Evolutionary conservation across 305 asterid species (phyloP).

Genomic region (Fraxinus nigra): DNA sequence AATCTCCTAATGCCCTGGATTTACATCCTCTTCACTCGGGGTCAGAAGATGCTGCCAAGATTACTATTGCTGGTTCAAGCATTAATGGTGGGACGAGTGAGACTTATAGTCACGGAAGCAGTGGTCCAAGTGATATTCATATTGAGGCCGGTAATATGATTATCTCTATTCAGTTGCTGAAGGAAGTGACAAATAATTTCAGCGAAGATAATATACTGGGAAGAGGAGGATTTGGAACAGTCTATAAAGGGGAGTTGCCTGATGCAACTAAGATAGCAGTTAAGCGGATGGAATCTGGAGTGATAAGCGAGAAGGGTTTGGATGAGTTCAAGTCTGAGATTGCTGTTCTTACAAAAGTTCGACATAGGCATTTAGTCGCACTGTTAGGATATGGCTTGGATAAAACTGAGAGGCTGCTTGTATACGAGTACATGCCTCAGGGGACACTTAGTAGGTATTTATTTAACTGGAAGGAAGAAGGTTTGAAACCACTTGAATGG

Average conservation of each 20-base stretch:
- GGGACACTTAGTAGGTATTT: slow-evolving; percentile 85
- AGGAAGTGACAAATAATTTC: slow-evolving; percentile 71
- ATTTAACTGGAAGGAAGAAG: slow-evolving; percentile 78
- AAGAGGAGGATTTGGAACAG: slow-evolving; percentile 92
- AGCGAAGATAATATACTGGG: slow-evolving; percentile 69
- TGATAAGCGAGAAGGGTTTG: slow-evolving; percentile 75
- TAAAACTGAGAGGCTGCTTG: slow-evolving; percentile 77
- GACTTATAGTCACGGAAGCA: slow-evolving; percentile 53
- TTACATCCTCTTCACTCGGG: slow-evolving; percentile 81
- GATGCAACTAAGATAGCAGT: slow-evolving; percentile 91
- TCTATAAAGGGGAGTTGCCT: slow-evolving; percentile 80
- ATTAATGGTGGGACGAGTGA: slow-evolving; percentile 61
- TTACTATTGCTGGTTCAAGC: slow-evolving; percentile 63
- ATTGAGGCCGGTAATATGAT: slow-evolving; percentile 79
- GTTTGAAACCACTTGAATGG: slow-evolving; percentile 85
- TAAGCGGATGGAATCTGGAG: slow-evolving; percentile 90
- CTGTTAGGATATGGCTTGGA: slow-evolving; percentile 91
- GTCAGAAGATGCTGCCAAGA: slow-evolving; percentile 74
- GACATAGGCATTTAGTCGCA: slow-evolving; percentile 91
- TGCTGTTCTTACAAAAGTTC: slow-evolving; percentile 83
- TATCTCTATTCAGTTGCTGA: slow-evolving; percentile 76
- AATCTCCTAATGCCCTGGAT: slow-evolving; percentile 53
- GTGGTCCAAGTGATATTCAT: slow-evolving; percentile 60
- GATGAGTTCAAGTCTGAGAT: slow-evolving; percentile 90
- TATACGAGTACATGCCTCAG: slow-evolving; percentile 91